Conservation (phyloP, 2,329 filamentous ascomycete species). For the Cytospora piceicola region DNA sequence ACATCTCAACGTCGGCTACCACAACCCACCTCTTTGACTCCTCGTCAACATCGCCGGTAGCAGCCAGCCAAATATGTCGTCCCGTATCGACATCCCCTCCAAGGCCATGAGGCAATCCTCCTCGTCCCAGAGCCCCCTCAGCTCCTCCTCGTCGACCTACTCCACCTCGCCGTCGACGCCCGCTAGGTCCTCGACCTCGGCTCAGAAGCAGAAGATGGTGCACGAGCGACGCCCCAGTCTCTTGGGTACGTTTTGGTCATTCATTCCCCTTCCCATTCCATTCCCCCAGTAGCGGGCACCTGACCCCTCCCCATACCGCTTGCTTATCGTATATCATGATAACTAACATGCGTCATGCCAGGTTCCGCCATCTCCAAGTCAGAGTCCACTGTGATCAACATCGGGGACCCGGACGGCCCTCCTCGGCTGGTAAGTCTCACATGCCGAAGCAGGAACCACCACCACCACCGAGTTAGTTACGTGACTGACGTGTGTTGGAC, state of each 20-base stretch:
- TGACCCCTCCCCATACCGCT: neutral
- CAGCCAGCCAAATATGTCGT: slow-evolving; percentile 56
- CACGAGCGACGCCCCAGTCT: slow-evolving; percentile 65
- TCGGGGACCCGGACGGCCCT: slow-evolving; percentile 73
- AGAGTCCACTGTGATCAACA: slow-evolving; percentile 80
- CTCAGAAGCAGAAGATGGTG: slow-evolving; percentile 47
- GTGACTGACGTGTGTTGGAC: slow-evolving; percentile 34
- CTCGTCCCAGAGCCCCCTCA: slow-evolving; percentile 47
- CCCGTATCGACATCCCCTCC: slow-evolving; percentile 71
- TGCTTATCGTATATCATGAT: slow-evolving; percentile 14
- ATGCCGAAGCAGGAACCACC: neutral
- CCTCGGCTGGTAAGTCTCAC: slow-evolving; percentile 65
- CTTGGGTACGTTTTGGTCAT: slow-evolving; percentile 55
- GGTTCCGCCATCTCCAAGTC: slow-evolving; percentile 73
- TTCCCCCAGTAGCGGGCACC: neutral
- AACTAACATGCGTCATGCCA: slow-evolving; percentile 41
- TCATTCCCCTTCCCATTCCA: too few species aligned
- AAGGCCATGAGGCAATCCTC: slow-evolving; percentile 44
- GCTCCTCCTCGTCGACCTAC: slow-evolving; percentile 59
- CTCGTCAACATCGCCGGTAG: slow-evolving; percentile 23
- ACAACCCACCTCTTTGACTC: neutral
- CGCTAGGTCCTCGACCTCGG: slow-evolving; percentile 46
- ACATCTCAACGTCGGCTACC: slow-evolving; percentile 8
- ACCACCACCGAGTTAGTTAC: neutral
- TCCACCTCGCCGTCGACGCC: slow-evolving; percentile 59